phyloP scores from a whole-genome alignment of 805 yeast genomes.

The Metschnikowia noctiluminum region DNA sequence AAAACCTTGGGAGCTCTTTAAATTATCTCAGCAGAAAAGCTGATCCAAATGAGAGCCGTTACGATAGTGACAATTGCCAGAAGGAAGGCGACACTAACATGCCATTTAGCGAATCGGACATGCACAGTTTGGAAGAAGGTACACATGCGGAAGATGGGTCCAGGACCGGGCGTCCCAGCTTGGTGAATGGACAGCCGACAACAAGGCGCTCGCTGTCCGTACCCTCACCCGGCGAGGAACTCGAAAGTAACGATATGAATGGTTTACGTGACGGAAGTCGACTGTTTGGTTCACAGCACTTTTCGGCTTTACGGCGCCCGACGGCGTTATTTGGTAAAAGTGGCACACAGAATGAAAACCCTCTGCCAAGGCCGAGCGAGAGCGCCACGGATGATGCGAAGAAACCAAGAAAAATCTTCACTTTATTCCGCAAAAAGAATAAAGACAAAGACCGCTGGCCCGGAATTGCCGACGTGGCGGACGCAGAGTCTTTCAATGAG shows the following conservation, averaged over 20 bases:
- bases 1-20: slow-evolving; percentile 30
- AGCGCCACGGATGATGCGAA: slow-evolving; percentile 20
- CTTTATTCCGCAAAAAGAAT: slow-evolving; percentile 24
- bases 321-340: slow-evolving; percentile 11
- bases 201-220: slow-evolving; percentile 6
- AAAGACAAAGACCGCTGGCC: slow-evolving; percentile 24
- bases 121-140: slow-evolving; percentile 11
- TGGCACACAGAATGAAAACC: slow-evolving; percentile 5
- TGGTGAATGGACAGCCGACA: neutral
- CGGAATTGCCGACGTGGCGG: slow-evolving; percentile 11
- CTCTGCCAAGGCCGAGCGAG: slow-evolving; percentile 9
- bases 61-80: slow-evolving; percentile 29
- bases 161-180: neutral
- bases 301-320: slow-evolving; percentile 13
- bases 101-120: slow-evolving; percentile 16
- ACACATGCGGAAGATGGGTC: neutral
- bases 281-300: slow-evolving; percentile 10
- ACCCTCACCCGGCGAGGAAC: slow-evolving; percentile 2
- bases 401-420: slow-evolving; percentile 19
- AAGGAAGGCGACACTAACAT: slow-evolving; percentile 20
- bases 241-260: neutral
- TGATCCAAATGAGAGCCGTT: slow-evolving; percentile 34
- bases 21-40: slow-evolving; percentile 24
- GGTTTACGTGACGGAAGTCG: slow-evolving; percentile 2
- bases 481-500: slow-evolving; percentile 20